Base-by-base conservation (phyloP, 2,329 filamentous ascomycete species). In the Fusarium luffae region DNA sequence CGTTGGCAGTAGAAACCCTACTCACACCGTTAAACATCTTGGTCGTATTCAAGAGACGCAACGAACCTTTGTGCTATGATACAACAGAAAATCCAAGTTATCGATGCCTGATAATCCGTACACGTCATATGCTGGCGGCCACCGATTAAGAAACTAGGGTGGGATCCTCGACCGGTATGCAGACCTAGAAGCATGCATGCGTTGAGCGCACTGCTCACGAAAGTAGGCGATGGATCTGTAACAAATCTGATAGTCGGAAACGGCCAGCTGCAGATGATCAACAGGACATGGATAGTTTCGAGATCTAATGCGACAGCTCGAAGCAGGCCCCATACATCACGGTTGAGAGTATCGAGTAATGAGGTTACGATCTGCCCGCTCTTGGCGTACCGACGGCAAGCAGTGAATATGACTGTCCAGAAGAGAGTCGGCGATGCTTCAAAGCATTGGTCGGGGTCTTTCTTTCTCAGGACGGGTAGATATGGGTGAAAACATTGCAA, bases 31-130 rank as follows among this genome's bases (percentile, higher is more conserved):
- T 32, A 73, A 56, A n/a, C 37, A 41, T 16, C 7, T 27, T n/a
- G 19, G 11, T 23, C 25, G 12, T 46, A 19, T n/a, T 14, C 14
- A 27, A 41, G 10, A 7, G 8, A 13, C 18, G 2, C 5, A 7
- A 60, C 72, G 4, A 71, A 85, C 83, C 82, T 82, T 64, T 88
- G 85, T 1, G 83, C 80, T 10, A 87, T 78, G 16, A 86, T 83
- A 25, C 85, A 86, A 65, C 84, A 85, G 2, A 84, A 84, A 4
- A 84, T 79, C 86, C 86, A 88, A 0, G 85, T 86, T 48, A 79
- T 83, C 1, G 81, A 80, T 4, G 85, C 85, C 60, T 87, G 85
- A 59, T 87, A 83, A 54, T 87, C 82, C 0, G 83, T 83, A 43
- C 82, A 81, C 4, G 78, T 79, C 48, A 82, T 79, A 25, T 81